phyloP scores from a whole-genome alignment of 768 basidiomycete genomes.

The Lactarius akahatsu region DNA sequence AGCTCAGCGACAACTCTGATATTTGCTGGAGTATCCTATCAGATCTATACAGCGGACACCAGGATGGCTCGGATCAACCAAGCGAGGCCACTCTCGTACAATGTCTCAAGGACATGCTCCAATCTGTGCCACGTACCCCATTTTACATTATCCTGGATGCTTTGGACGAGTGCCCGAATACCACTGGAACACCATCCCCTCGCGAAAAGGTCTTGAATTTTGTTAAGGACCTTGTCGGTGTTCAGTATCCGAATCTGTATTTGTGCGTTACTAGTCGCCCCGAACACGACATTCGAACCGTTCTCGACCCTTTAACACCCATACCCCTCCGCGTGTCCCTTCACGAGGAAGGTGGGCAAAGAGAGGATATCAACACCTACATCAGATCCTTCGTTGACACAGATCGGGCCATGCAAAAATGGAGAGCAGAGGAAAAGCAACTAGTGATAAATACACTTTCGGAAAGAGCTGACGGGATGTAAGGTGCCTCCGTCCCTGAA shows the following conservation, averaged over 20 bases:
- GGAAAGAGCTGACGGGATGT: slow-evolving; percentile 4
- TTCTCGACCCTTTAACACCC: background rate
- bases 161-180: slow-evolving; percentile 5
- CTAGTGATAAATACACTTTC: background rate
- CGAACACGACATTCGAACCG: background rate
- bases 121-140: background rate
- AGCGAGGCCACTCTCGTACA: background rate
- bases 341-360: slow-evolving; percentile 12
- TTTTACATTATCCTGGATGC: slow-evolving; percentile 6
- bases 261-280: slow-evolving; percentile 12
- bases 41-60: background rate
- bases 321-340: background rate
- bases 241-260: background rate
- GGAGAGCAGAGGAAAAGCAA: slow-evolving; percentile 5
- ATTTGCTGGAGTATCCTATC: background rate
- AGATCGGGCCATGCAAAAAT: background rate
- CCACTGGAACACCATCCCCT: background rate
- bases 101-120: background rate
- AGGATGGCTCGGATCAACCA: background rate
- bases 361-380: slow-evolving; percentile 1
- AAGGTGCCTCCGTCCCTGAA: background rate
- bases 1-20: background rate
- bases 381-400: background rate
- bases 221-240: background rate
- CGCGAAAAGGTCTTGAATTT: background rate